Percentiles rank a stretch among this genome's conserved stretches.
Evolutionary conservation across 73 alveolate species (phyloP).

Genomic region (Tetrahymena thermophila): DNA sequence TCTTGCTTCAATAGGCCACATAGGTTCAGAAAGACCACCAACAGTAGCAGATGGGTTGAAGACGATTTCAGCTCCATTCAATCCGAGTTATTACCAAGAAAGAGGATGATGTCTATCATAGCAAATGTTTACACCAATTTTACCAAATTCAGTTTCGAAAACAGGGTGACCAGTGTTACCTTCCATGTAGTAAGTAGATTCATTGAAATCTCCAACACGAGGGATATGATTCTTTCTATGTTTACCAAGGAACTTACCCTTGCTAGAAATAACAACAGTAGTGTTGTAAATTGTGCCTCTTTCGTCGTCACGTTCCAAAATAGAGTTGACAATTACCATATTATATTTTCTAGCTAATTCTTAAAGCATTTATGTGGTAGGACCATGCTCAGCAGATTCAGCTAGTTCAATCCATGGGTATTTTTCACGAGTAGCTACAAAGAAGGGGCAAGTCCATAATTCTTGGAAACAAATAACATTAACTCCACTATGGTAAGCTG

Average conservation of each 20-base stretch:
- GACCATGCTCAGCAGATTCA: slow-evolving; percentile 39
- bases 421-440: slow-evolving; percentile 48
- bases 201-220: slow-evolving; percentile 59
- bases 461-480: slow-evolving; percentile 50
- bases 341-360: slow-evolving; percentile 44
- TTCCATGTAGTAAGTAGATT: slow-evolving; percentile 55
- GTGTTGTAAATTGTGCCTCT: slow-evolving; percentile 43
- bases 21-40: slow-evolving; percentile 54
- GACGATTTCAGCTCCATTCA: slow-evolving; percentile 59
- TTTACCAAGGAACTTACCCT: slow-evolving; percentile 46
- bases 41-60: slow-evolving; percentile 56
- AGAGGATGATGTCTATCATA: slow-evolving; percentile 61
- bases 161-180: slow-evolving; percentile 58
- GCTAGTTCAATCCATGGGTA: slow-evolving; percentile 54
- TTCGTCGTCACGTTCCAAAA: slow-evolving; percentile 49
- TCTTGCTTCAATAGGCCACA: slow-evolving; percentile 60
- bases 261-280: slow-evolving; percentile 44
- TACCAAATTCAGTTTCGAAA: slow-evolving; percentile 54
- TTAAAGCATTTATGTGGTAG: slow-evolving; percentile 33
- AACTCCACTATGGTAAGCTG: slow-evolving; percentile 48
- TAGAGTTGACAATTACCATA: slow-evolving; percentile 50
- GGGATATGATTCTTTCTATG: slow-evolving; percentile 57
- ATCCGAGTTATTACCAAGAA: slow-evolving; percentile 40
- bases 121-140: slow-evolving; percentile 49
- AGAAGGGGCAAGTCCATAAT: slow-evolving; percentile 50